Evolutionary conservation across 2,329 filamentous ascomycete species (phyloP).

Genomic region (Colletotrichum salicis): DNA sequence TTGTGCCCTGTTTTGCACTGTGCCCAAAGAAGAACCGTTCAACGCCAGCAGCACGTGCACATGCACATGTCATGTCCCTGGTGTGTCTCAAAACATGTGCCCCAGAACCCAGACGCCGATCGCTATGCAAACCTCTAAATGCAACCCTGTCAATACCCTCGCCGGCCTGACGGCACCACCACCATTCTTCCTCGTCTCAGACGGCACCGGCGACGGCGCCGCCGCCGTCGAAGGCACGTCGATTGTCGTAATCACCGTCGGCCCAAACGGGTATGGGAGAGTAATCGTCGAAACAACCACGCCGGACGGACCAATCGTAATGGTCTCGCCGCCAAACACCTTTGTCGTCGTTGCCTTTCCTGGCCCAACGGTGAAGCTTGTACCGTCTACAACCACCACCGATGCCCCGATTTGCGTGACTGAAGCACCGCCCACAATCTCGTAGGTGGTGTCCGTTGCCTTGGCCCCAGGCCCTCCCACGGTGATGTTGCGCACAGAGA

Average conservation of each 20-base stretch:
- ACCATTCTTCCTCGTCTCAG: slow-evolving; percentile 21
- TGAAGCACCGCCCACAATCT: slow-evolving; percentile 63
- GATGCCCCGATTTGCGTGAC: slow-evolving; percentile 61
- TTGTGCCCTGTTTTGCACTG: not conserved
- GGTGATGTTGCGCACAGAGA: slow-evolving; percentile 53
- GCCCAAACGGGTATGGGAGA: slow-evolving; percentile 57
- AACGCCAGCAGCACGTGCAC: slow-evolving; percentile 7
- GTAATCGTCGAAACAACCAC: slow-evolving; percentile 58
- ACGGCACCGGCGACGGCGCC: slow-evolving; percentile 32
- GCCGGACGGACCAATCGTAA: slow-evolving; percentile 63
- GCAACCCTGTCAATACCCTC: slow-evolving; percentile 34
- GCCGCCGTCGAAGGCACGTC: slow-evolving; percentile 43
- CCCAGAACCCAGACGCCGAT: slow-evolving; percentile 51
- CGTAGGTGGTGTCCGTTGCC: slow-evolving; percentile 51
- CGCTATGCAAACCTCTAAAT: slow-evolving; percentile 49
- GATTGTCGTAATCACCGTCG: slow-evolving; percentile 55
- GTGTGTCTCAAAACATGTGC: slow-evolving; percentile 21
- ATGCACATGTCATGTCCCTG: slow-evolving; percentile 16
- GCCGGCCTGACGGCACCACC: slow-evolving; percentile 10
- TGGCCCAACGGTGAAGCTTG: slow-evolving; percentile 63
- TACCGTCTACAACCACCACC: slow-evolving; percentile 59
- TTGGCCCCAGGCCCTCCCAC: slow-evolving; percentile 54
- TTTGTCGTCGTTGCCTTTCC: slow-evolving; percentile 53
- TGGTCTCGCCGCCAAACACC: slow-evolving; percentile 59
- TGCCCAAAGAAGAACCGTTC: not conserved